These are phyloP conservation scores for Rhynchospora breviuscula DNA, from an alignment of 176 grass and related monocot genomes.

Conservation along the genomic window DNA sequence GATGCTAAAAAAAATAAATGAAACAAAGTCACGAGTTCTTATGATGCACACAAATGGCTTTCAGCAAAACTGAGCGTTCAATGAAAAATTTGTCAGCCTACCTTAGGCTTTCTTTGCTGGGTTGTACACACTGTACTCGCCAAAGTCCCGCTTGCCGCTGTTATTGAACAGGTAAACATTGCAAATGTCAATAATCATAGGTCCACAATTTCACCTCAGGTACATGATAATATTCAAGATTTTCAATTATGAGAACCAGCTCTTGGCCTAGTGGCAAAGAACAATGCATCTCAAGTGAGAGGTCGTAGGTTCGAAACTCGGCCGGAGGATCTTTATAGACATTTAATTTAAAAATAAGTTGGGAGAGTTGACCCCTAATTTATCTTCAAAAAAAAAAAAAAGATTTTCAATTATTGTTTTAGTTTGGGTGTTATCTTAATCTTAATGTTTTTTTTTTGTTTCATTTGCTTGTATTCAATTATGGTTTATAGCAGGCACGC, in stretches of 20 bases:
- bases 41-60: not conserved
- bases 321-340: too few species aligned
- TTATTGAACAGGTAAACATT: constrained; percentile 15
- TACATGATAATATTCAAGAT: not conserved
- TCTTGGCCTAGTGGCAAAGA: too few species aligned
- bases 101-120: constrained; percentile 39
- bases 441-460: not conserved
- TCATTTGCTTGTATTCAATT: not conserved
- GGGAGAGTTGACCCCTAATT: too few species aligned
- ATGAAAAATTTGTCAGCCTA: not conserved
- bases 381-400: too few species aligned
- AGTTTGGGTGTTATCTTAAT: not conserved
- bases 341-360: too few species aligned
- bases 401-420: not conserved
- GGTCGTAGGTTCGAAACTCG: too few species aligned
- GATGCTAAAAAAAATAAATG: not conserved
- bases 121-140: constrained; percentile 83
- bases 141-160: constrained; percentile 78
- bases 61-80: too few species aligned
- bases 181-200: constrained; percentile 22
- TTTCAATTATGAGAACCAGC: not conserved
- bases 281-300: too few species aligned
- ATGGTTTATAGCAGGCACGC: not conserved
- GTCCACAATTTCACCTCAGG: not conserved
- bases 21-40: not conserved